Base-by-base conservation (phyloP, 805 yeast species). In the Tetrapisispora namnaoensis region DNA sequence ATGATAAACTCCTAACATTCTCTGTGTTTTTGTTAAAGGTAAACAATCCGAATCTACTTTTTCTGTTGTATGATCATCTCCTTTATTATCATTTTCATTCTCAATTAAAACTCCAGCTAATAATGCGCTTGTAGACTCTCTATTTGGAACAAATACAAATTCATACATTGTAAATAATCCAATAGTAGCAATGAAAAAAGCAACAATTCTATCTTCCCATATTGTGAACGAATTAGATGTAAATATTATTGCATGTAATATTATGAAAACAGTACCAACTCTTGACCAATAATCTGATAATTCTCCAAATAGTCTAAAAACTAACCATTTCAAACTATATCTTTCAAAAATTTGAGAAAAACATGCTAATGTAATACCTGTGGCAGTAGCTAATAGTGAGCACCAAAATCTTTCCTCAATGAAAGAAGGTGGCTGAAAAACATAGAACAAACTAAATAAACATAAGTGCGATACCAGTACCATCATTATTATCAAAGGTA, bases 201-300 rank as follows among this genome's bases (percentile, higher is more conserved):
- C 70, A 11, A 83, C 75, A 63, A 86, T 78, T 55, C 74, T 77
- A 57, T 90, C 95, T 63, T 93, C 99, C 96, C 97, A 93, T 35
- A 93, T 84, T 3, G 93, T 83, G 59, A 79, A 93, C 0, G 98
- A 91, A 66, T 93, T 93, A 2, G 96, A 87, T 2, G 95, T 87
- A 68, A 86, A 86, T 1, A 85, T 69, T 22, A 81, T 56, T 32
- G 84, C 77, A 59, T 90, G 96, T n/a, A 81, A 51, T 0, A 72
- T 50, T 7, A 85, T 73, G 45, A 83, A 70, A 1, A 73, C 51
- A 27, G 81, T 63, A 10, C 89, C 93, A 48, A 83, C 67, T 42
- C 80, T 70, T 1, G 95, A 80, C 95, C 95, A 87, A 53, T 83
- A 82, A 56, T 84, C 85, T 53, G 76, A 79, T 34, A 75, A 65